Evolutionary conservation across 75 land plant genomes (phyloP).

Genomic region (Larix kaempferi): DNA sequence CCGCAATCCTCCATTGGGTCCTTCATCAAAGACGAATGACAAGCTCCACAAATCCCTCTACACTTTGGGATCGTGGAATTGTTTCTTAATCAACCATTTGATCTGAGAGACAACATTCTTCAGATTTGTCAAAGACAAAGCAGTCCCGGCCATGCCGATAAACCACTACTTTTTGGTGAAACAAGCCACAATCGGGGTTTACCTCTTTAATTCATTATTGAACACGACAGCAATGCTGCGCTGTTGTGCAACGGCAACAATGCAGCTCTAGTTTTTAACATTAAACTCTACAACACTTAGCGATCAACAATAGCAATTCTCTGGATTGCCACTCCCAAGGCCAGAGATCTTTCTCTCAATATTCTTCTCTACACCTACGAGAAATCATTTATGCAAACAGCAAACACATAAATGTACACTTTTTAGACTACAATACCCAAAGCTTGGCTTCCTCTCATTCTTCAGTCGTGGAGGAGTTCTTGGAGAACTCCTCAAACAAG

Average conservation of each 20-base stretch:
- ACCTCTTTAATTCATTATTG: conserved; percentile 82
- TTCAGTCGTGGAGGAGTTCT: too few relatives aligned
- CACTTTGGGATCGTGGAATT: conserved; percentile 60
- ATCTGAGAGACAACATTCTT: conserved; percentile 74
- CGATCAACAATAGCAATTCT: too few relatives aligned
- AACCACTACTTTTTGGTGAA: conserved; percentile 84
- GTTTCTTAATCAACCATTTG: conserved; percentile 61
- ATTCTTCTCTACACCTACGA: too few relatives aligned
- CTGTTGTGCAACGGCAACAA: conserved; percentile 79
- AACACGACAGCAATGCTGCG: conserved; percentile 79
- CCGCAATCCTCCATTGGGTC: conserved; percentile 34
- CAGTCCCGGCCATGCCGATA: conserved; percentile 76
- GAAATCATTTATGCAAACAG: too few relatives aligned
- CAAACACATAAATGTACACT: too few relatives aligned
- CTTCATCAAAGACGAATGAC: conserved; percentile 40
- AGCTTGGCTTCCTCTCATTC: too few relatives aligned
- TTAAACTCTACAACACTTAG: conserved; percentile 76
- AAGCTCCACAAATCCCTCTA: conserved; percentile 32
- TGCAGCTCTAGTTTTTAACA: conserved; percentile 77
- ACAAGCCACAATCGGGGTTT: conserved; percentile 76
- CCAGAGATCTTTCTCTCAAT: too few relatives aligned
- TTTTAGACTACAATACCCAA: too few relatives aligned
- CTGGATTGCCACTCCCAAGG: too few relatives aligned
- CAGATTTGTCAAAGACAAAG: conserved; percentile 58
- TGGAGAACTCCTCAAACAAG: too few relatives aligned